Conservation (phyloP, 495 filamentous ascomycete species). For the Aspergillus sclerotioniger region DNA sequence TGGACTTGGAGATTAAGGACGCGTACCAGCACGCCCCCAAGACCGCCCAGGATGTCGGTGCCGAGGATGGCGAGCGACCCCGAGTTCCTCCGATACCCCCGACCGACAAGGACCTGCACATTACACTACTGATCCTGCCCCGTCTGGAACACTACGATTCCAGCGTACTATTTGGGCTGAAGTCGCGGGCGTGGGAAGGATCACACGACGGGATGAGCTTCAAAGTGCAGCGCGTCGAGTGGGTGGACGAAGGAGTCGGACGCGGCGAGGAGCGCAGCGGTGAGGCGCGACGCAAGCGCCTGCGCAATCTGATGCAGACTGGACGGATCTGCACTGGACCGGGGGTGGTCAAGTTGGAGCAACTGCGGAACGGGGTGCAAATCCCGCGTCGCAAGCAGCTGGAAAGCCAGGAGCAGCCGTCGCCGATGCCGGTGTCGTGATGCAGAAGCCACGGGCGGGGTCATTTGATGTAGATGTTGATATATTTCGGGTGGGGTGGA, state of each 20-base stretch:
- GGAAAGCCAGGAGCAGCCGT: conserved; percentile 27
- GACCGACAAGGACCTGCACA: conserved; percentile 70
- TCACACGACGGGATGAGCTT: conserved; percentile 87
- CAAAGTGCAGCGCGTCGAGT: conserved; percentile 72
- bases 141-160: conserved; percentile 71
- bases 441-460: too few relatives aligned
- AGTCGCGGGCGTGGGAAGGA: conserved; percentile 67
- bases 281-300: conserved; percentile 59
- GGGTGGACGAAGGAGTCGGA: conserved; percentile 70
- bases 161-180: conserved; percentile 72
- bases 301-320: conserved; percentile 47
- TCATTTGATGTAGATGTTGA: not conserved
- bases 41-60: conserved; percentile 23
- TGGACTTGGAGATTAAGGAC: conserved; percentile 60
- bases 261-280: conserved; percentile 65
- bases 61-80: conserved; percentile 31
- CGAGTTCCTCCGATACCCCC: conserved; percentile 40
- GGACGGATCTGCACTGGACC: conserved; percentile 50
- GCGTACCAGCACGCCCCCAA: conserved; percentile 39
- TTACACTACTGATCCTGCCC: conserved; percentile 81
- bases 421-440: conserved; percentile 39
- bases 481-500: not conserved
- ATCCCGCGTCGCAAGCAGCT: conserved; percentile 31
- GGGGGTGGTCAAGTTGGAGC: conserved; percentile 41
- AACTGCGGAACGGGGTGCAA: conserved; percentile 39